Conservation (phyloP, 1,139 yeast genomes). For the Meyerozyma elateridarum region DNA sequence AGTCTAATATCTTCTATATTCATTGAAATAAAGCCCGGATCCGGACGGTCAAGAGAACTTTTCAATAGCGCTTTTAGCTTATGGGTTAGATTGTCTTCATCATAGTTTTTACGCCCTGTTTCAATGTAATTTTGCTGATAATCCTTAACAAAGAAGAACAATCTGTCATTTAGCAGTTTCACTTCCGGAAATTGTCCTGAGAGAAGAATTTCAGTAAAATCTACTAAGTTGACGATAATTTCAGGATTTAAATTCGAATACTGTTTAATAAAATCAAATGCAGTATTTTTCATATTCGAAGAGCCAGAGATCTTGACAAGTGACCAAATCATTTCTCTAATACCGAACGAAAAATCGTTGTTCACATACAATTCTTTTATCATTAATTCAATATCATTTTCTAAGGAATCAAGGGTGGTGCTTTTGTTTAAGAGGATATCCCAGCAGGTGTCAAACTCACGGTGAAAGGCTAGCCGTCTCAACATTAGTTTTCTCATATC, state of each 20-base stretch:
- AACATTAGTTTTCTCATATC: slow-evolving; percentile 20
- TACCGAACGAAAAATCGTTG: slow-evolving; percentile 22
- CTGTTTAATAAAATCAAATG: slow-evolving; percentile 14
- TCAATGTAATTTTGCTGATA: too few species aligned
- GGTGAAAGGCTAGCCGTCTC: slow-evolving; percentile 28
- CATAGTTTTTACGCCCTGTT: too few species aligned
- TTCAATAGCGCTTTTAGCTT: too few species aligned
- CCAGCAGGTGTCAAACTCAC: slow-evolving; percentile 31
- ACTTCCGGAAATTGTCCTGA: too few species aligned
- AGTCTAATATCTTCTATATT: too few species aligned
- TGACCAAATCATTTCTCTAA: neutral
- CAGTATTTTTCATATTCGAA: slow-evolving; percentile 17
- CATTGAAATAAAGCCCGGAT: too few species aligned
- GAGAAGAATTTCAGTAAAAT: too few species aligned
- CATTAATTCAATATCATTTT: slow-evolving; percentile 30
- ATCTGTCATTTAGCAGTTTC: too few species aligned
- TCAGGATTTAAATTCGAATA: slow-evolving; percentile 1
- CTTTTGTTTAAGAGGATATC: slow-evolving; percentile 20
- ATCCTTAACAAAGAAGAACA: too few species aligned
- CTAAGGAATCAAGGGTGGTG: slow-evolving; percentile 33
- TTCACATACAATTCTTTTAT: slow-evolving; percentile 15
- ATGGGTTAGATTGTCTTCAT: too few species aligned
- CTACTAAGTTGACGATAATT: too few species aligned
- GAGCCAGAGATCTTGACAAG: slow-evolving; percentile 5
- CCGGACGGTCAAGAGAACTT: too few species aligned